Percentiles rank a stretch among this genome's conserved stretches.
These are phyloP conservation scores for Phytophthora pseudosyringae DNA, from an alignment of 352 stramenopile genomes.

Conservation along the genomic window DNA sequence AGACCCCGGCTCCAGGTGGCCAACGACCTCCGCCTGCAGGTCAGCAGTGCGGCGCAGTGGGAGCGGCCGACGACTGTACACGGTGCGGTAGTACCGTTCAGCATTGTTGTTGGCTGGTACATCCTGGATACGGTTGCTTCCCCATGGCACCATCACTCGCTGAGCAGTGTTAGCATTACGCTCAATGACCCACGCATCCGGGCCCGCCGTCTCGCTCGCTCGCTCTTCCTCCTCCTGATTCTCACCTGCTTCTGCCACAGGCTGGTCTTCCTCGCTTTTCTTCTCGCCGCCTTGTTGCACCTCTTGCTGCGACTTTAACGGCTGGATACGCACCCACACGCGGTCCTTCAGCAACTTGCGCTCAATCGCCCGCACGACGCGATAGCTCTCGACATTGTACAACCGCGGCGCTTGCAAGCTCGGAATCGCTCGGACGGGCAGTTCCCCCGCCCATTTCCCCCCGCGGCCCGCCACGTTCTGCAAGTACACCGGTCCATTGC, in stretches of 20 bases:
- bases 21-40: slow-evolving; percentile 60
- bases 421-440: slow-evolving; percentile 67
- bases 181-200: slow-evolving; percentile 77
- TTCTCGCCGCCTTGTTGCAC: slow-evolving; percentile 23
- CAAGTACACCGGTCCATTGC: slow-evolving; percentile 50
- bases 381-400: slow-evolving; percentile 61
- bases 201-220: slow-evolving; percentile 7
- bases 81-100: slow-evolving; percentile 75
- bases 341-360: slow-evolving; percentile 80
- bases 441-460: slow-evolving; percentile 66
- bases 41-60: slow-evolving; percentile 54
- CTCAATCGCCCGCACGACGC: slow-evolving; percentile 61
- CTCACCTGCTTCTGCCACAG: slow-evolving; percentile 11
- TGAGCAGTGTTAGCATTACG: slow-evolving; percentile 76
- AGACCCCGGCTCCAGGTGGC: slow-evolving; percentile 54
- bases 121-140: slow-evolving; percentile 38
- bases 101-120: slow-evolving; percentile 40
- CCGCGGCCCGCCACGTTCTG: slow-evolving; percentile 69
- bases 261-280: slow-evolving; percentile 23
- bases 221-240: slow-evolving; percentile 27
- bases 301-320: slow-evolving; percentile 17
- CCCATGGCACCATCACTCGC: slow-evolving; percentile 67
- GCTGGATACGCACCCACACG: slow-evolving; percentile 65
- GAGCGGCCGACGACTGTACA: slow-evolving; percentile 65
- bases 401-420: slow-evolving; percentile 64